Percentiles rank a stretch among this genome's conserved stretches.
Conservation (phyloP, 495 filamentous ascomycete genomes). For the Cairneyella variabilis region DNA sequence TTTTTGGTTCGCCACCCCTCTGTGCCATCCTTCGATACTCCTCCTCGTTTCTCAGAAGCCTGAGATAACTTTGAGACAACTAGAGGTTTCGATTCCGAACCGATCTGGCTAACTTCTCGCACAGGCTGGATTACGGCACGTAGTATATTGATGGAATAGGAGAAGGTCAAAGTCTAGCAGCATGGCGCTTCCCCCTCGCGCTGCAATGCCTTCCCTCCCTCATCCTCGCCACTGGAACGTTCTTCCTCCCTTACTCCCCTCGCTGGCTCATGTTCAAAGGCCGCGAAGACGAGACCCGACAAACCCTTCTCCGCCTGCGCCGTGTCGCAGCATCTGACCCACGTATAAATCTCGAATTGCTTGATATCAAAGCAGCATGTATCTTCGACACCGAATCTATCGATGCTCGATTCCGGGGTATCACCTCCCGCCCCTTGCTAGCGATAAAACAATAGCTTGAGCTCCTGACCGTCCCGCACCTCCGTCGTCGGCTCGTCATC, state of each 20-base stretch:
- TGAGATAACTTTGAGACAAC: no score
- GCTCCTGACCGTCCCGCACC: no score
- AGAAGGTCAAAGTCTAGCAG: conserved; percentile 42
- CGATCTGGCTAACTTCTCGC: no score
- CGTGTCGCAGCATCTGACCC: conserved; percentile 54
- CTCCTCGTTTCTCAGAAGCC: no score
- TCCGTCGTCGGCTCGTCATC: no score
- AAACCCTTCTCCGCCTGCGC: conserved; percentile 53
- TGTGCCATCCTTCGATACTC: no score
- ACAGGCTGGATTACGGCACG: conserved; percentile 24
- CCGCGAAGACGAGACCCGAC: conserved; percentile 42
- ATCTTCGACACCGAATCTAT: conserved; percentile 60
- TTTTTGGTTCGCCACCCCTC: conserved; percentile 30
- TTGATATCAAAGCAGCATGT: conserved; percentile 75
- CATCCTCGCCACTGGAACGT: conserved; percentile 28
- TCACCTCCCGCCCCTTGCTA: no score
- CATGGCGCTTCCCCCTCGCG: conserved; percentile 52
- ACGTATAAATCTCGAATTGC: conserved; percentile 64
- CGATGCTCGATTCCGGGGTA: no score
- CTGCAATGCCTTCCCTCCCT: conserved; percentile 44
- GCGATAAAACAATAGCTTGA: no score
- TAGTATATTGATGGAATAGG: conserved; percentile 45
- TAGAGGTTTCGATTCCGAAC: no score
- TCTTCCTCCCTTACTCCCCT: conserved; percentile 37
- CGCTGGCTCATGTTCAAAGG: conserved; percentile 53